These are phyloP conservation scores for Naganishia kalamii DNA, from an alignment of 768 basidiomycete genomes.

Conservation along the genomic window DNA sequence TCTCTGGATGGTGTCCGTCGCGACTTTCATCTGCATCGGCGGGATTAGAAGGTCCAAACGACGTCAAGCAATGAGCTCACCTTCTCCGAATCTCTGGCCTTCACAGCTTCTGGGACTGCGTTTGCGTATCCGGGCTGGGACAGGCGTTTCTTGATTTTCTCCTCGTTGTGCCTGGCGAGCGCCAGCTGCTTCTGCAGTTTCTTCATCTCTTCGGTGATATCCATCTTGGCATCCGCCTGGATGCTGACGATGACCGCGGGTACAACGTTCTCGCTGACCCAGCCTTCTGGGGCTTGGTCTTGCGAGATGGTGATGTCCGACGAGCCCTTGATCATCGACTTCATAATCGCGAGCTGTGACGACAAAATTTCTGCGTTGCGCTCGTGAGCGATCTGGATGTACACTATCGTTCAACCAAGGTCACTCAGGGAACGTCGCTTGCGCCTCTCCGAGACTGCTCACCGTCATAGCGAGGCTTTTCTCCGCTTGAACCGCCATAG, in stretches of 20 bases:
- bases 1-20: neutral
- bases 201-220: constrained; percentile 75
- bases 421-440: neutral
- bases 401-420: constrained; percentile 53
- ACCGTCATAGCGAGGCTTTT: constrained; percentile 45
- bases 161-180: constrained; percentile 60
- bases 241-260: constrained; percentile 77
- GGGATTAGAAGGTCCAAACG: neutral
- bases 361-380: constrained; percentile 63
- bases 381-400: constrained; percentile 63
- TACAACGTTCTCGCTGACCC: constrained; percentile 70
- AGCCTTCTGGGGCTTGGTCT: constrained; percentile 78
- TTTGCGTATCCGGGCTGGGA: constrained; percentile 54
- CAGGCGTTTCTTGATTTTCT: constrained; percentile 71
- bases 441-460: constrained; percentile 37
- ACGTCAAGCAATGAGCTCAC: neutral
- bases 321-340: constrained; percentile 80
- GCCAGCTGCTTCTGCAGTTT: constrained; percentile 88
- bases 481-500: constrained; percentile 63
- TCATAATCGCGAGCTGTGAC: constrained; percentile 67
- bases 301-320: constrained; percentile 66
- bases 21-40: neutral
- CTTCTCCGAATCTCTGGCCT: neutral
- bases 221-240: constrained; percentile 78
- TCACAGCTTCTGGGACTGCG: neutral